Evolutionary conservation across 2,329 filamentous ascomycete genomes (phyloP), one percentile per base, ranked within the genome.

Genomic region (Parasarocladium wereldwijsianum): DNA sequence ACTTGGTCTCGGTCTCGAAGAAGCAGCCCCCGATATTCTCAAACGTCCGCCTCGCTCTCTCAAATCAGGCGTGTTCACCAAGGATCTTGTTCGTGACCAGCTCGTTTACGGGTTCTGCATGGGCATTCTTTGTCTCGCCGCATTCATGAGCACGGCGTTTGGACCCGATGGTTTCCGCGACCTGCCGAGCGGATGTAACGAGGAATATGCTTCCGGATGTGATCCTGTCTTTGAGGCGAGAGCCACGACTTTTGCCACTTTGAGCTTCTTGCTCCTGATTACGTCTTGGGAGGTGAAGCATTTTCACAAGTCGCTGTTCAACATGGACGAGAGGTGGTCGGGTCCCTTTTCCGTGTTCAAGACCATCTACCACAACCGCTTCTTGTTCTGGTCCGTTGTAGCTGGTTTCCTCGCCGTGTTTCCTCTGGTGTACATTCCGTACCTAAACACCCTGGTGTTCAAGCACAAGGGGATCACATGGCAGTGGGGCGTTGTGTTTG

Each of bases 201-300:
- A 68, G 23, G 52, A 49, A 13, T 65, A 57, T 37, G 57, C 58
- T 16, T 39, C 46, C 1, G 50, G 49, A 3, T 80, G 75, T 46
- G 55, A 56, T n/a, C 47, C 56, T 4, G 64, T 76, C 3, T 79
- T 71, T 54, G 63, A 66, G 12, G 76, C 76, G 0, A 64, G 77
- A 9, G 75, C 76, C 0, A 72, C 76, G 1, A 76, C 72, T 4
- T 83, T 79, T 44, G 71, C 76, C 1, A 76, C 70, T 6, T 49
- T 83, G 24, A 78, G 72, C 24, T 81, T 77, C 56, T 58, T 74
- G 27, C 60, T 79, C 5, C 57, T 83, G 6, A 64, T 80, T 33
- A 72, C 76, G 0, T 73, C 77, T 0, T 82, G 76, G 76, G 75
- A 83, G 51, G 73, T 78, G 43, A 74, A 80, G 46, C 71, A 81